phyloP scores from a whole-genome alignment of 257 asterid genomes.

The Penstemon barbatus region DNA sequence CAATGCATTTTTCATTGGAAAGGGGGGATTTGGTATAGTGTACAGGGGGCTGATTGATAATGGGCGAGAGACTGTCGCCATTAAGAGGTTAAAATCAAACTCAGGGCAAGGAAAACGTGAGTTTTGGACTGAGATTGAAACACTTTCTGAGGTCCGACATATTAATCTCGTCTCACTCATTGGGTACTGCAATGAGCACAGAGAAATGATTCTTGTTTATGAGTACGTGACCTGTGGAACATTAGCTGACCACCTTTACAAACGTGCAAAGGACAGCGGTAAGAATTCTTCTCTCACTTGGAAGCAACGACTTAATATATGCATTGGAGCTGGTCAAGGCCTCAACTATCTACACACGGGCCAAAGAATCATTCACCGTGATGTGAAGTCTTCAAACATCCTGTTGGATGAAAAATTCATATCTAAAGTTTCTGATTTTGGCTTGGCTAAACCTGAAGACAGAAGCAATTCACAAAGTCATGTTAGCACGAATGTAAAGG shows the following conservation, averaged over 20 bases:
- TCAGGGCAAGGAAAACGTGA: conserved; percentile 49
- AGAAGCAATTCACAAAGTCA: conserved; percentile 37
- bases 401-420: conserved; percentile 47
- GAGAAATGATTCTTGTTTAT: conserved; percentile 48
- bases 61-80: conserved; percentile 39
- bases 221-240: conserved; percentile 49
- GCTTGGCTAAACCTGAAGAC: conserved; percentile 54
- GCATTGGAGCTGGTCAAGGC: conserved; percentile 54
- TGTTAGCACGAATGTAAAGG: conserved; percentile 53
- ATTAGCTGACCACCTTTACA: conserved; percentile 46
- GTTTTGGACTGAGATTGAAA: conserved; percentile 50
- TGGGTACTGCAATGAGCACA: conserved; percentile 52
- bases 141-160: conserved; percentile 48
- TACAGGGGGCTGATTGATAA: conserved; percentile 48
- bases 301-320: conserved; percentile 44
- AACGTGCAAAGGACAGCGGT: conserved; percentile 14
- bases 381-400: conserved; percentile 59
- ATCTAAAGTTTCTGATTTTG: conserved; percentile 65
- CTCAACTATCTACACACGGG: conserved; percentile 52
- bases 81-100: conserved; percentile 40
- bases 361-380: conserved; percentile 52
- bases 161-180: conserved; percentile 50
- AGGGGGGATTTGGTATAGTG: conserved; percentile 57
- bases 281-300: conserved; percentile 32
- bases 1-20: conserved; percentile 39